A percentile compares a stretch with the other conserved stretches of the same genome.
Conservation (phyloP, 495 filamentous ascomycete genomes). For the Aspergillus funiculosus region DNA sequence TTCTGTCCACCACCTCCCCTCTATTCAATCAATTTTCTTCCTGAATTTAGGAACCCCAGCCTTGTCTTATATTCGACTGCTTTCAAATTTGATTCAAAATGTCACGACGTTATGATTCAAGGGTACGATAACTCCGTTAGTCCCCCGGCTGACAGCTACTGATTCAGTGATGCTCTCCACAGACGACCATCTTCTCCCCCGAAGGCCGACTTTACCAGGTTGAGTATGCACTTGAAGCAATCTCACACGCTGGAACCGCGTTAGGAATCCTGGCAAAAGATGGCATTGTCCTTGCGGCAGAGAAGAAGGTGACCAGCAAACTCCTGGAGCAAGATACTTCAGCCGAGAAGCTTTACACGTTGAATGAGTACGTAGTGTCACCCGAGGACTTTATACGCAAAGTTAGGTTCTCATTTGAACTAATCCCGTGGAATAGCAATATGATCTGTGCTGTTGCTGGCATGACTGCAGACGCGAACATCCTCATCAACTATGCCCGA, state of each 20-base stretch:
- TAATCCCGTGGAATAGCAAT: constrained; percentile 59
- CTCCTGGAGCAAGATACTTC: constrained; percentile 98
- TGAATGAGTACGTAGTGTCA: constrained; percentile 74
- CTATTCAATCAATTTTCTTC: constrained; percentile 7
- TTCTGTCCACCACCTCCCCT: constrained; percentile 3
- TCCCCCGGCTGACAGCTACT: constrained; percentile 34
- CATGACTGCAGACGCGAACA: constrained; percentile 99
- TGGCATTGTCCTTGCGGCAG: constrained; percentile 97
- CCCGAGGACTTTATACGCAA: background rate
- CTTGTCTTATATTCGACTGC: constrained; percentile 8
- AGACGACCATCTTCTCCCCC: constrained; percentile 99
- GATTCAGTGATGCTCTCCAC: constrained; percentile 40
- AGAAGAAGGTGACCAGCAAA: constrained; percentile 99
- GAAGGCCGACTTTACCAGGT: constrained; percentile 98
- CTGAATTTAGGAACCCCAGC: background rate
- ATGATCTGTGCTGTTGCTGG: constrained; percentile 99
- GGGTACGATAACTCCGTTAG: constrained; percentile 52
- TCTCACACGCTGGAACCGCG: constrained; percentile 95
- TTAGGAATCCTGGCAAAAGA: constrained; percentile 94
- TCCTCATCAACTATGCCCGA: constrained; percentile 98
- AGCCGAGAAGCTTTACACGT: constrained; percentile 97
- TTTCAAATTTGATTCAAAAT: constrained; percentile 47
- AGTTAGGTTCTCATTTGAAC: constrained; percentile 1
- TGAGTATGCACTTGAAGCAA: constrained; percentile 97
- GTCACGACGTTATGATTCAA: constrained; percentile 98